Evolutionary conservation across 768 basidiomycete genomes (phyloP).

Genomic region (Chlorophyllum brunneum): DNA sequence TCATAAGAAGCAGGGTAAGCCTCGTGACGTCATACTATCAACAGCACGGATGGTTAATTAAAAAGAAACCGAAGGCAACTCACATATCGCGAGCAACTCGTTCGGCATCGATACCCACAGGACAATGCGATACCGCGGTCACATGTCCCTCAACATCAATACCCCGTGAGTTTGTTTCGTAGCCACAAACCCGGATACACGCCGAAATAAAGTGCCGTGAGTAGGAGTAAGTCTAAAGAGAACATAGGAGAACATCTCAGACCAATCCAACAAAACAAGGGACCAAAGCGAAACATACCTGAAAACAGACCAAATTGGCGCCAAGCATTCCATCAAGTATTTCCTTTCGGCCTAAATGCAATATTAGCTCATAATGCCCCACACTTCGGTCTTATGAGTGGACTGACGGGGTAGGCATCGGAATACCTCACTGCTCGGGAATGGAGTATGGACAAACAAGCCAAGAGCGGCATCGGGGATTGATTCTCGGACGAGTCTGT

Average conservation of each 20-base stretch:
- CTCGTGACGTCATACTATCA: slow-evolving; percentile 3
- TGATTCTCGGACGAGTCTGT: slow-evolving; percentile 66
- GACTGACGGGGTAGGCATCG: slow-evolving; percentile 82
- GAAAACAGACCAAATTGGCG: slow-evolving; percentile 95
- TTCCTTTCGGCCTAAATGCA: slow-evolving; percentile 67
- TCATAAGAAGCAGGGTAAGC: not conserved
- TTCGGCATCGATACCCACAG: slow-evolving; percentile 93
- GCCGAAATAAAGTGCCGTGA: slow-evolving; percentile 92
- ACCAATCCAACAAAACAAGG: not conserved
- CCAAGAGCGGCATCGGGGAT: slow-evolving; percentile 73
- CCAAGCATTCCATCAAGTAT: slow-evolving; percentile 98
- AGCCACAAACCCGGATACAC: slow-evolving; percentile 94
- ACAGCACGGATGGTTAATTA: too few relatives aligned
- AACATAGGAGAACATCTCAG: not conserved
- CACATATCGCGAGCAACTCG: slow-evolving; percentile 80
- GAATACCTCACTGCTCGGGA: slow-evolving; percentile 96
- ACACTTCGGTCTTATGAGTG: slow-evolving; percentile 6
- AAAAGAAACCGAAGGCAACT: too few relatives aligned
- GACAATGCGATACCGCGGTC: slow-evolving; percentile 81
- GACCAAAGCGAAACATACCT: slow-evolving; percentile 37
- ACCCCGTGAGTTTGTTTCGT: slow-evolving; percentile 67
- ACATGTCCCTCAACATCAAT: slow-evolving; percentile 90
- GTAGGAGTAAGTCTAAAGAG: slow-evolving; percentile 79
- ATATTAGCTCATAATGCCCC: not conserved
- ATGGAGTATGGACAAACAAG: slow-evolving; percentile 96